These are phyloP conservation scores for Conoideocrella luteorostrata DNA, from an alignment of 2,329 filamentous ascomycete genomes.

Conservation along the genomic window DNA sequence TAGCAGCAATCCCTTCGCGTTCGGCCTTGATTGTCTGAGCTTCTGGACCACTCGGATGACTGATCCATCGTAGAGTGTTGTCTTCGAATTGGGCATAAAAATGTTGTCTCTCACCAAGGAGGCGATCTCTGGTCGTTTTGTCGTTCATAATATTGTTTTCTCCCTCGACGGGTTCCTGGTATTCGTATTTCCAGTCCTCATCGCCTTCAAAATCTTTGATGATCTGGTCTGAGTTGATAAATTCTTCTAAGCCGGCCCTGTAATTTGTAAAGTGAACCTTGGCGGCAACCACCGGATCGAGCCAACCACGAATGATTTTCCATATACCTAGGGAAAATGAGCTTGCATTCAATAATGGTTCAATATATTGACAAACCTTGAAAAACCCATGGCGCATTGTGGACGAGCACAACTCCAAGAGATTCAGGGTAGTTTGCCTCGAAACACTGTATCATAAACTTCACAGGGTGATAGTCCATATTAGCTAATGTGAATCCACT, in stretches of 20 bases:
- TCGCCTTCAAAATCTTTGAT: conserved; percentile 79
- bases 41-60: conserved; percentile 32
- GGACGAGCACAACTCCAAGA: conserved; percentile 81
- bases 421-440: conserved; percentile 97
- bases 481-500: conserved; percentile 88
- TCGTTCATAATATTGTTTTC: conserved; percentile 76
- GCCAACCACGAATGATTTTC: conserved; percentile 92
- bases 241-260: conserved; percentile 69
- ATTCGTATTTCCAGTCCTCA: conserved; percentile 79
- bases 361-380: conserved; percentile 55
- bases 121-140: conserved; percentile 50
- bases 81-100: conserved; percentile 70
- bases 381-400: conserved; percentile 96
- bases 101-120: conserved; percentile 56
- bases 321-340: conserved; percentile 61
- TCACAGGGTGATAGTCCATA: conserved; percentile 97
- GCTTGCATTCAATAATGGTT: neutral
- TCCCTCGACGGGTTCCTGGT: conserved; percentile 64
- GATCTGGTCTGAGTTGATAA: conserved; percentile 64
- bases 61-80: conserved; percentile 70
- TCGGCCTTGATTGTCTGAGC: conserved; percentile 45
- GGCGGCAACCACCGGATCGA: conserved; percentile 89
- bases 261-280: conserved; percentile 93
- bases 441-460: conserved; percentile 99
- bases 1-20: conserved; percentile 54